These are phyloP conservation scores for Colletotrichum tropicicola DNA, from an alignment of 2,329 filamentous ascomycete genomes.

Conservation along the genomic window DNA sequence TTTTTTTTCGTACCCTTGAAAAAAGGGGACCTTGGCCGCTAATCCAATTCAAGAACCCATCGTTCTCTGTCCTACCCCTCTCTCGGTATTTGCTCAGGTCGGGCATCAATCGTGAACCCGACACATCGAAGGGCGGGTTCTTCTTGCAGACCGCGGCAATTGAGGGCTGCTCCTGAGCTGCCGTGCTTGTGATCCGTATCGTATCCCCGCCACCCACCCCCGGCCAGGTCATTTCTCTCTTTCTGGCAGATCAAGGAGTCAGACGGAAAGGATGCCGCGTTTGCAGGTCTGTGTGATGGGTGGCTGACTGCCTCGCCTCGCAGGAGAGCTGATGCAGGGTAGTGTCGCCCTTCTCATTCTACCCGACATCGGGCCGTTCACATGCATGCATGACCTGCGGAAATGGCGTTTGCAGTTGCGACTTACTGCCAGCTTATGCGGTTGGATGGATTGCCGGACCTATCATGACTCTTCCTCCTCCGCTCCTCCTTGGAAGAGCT, in stretches of 20 bases:
- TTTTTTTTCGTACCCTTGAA: not conserved
- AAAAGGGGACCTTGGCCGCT: not conserved
- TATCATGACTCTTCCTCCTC: not conserved
- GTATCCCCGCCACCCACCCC: not conserved
- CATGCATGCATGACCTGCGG: not conserved
- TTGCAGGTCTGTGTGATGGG: not conserved
- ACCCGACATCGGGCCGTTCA: not conserved
- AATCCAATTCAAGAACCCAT: not conserved
- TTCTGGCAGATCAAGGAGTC: not conserved
- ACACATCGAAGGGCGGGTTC: not conserved
- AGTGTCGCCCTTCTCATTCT: not conserved
- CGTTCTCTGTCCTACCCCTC: not conserved
- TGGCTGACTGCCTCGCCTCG: not conserved
- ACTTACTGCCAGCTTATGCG: not conserved
- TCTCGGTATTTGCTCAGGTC: not conserved
- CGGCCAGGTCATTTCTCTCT: not conserved
- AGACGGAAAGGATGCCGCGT: not conserved
- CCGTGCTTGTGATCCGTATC: not conserved
- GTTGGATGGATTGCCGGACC: not conserved
- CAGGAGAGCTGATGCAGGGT: conserved; percentile 2
- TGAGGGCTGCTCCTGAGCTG: not conserved
- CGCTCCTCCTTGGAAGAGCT: not conserved
- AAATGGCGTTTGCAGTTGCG: conserved; percentile 1
- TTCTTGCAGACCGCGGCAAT: conserved; percentile 1
- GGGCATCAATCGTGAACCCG: conserved; percentile 12